Evolutionary conservation across 495 filamentous ascomycete genomes (phyloP).

Genomic region (Bombardia bombarda): DNA sequence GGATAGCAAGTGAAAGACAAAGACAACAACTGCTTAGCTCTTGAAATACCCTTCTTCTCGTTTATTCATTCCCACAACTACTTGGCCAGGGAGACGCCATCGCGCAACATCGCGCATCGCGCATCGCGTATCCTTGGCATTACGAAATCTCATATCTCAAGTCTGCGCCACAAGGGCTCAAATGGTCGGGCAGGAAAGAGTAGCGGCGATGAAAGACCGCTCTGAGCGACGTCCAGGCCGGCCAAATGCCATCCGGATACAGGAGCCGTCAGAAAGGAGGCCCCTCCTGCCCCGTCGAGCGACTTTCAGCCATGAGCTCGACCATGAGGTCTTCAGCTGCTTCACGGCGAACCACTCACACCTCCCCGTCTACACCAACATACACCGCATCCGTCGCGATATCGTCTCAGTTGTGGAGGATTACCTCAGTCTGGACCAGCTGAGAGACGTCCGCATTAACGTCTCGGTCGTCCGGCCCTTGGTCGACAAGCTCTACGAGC

Average conservation of each 20-base stretch:
- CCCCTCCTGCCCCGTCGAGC: slow-evolving; percentile 19
- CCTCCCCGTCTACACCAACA: slow-evolving; percentile 46
- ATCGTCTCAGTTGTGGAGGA: slow-evolving; percentile 44
- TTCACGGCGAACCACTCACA: slow-evolving; percentile 21
- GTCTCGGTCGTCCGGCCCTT: slow-evolving; percentile 59
- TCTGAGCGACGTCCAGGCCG: not conserved
- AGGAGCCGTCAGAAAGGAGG: slow-evolving; percentile 19
- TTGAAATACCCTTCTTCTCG: too few relatives aligned
- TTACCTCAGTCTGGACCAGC: slow-evolving; percentile 53
- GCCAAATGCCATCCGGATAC: not conserved
- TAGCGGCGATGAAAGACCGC: not conserved
- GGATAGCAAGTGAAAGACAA: too few relatives aligned
- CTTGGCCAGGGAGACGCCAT: too few relatives aligned
- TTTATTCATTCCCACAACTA: too few relatives aligned
- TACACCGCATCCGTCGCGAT: slow-evolving; percentile 44
- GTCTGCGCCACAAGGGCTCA: too few relatives aligned
- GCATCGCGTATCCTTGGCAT: too few relatives aligned
- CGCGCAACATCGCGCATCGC: too few relatives aligned
- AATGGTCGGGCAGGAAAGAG: too few relatives aligned
- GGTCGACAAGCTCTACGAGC: slow-evolving; percentile 61
- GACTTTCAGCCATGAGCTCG: slow-evolving; percentile 17
- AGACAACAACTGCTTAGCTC: too few relatives aligned
- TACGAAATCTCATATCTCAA: too few relatives aligned
- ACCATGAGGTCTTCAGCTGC: slow-evolving; percentile 20
- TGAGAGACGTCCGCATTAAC: slow-evolving; percentile 62